Base-by-base conservation (phyloP, 139 green algal genomes). In the Chlorella ohadii region DNA sequence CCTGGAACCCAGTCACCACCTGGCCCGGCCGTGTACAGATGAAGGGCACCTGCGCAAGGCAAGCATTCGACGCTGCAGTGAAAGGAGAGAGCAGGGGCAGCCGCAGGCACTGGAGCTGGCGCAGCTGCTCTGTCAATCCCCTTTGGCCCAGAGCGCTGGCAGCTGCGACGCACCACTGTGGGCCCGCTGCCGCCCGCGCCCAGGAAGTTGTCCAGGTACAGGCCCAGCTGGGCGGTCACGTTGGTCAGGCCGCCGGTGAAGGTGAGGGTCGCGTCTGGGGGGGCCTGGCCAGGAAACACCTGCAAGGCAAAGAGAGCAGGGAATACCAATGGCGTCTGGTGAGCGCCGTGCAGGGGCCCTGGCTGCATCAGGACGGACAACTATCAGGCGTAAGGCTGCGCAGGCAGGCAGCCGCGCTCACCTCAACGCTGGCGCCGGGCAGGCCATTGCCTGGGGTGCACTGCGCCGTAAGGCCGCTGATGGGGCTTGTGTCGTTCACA, bases 171-270 rank as follows among this genome's bases (percentile, higher is more conserved):
- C 74, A 80, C 74, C 31, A 63, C 20, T 34, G 23, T 27, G 19
- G 74, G 74, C 19, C 74, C 74, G 6, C 55, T 56, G 55, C 74
- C 74, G 4, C 74, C 74, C 7, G 47, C 74, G 25, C 75, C 75
- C 34, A 72, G 56, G 16, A 65, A 81, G 56, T 71, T 70, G 75
- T 81, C 75, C 75, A 81, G 75, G 57, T 59, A 81, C 16, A 38
- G 70, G 25, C 75, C 75, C 9, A 34, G 23, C 75, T 72, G 56
- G 16, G 51, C 75, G 3, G 33, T 51, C 47, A 81, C 75, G 6
- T 61, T 38, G 31, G 20, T 23, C 55, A n/a, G 16, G 57, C 56
- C 56, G 13, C 4, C 59, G 4, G 57, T 3, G 6, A 59, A 38
- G 11, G 36, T 16, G 19, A 67, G 17, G 3, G 64, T 71, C 16